phyloP scores from a whole-genome alignment of 306 rosid genomes.

The Sphenostylis stenocarpa region DNA sequence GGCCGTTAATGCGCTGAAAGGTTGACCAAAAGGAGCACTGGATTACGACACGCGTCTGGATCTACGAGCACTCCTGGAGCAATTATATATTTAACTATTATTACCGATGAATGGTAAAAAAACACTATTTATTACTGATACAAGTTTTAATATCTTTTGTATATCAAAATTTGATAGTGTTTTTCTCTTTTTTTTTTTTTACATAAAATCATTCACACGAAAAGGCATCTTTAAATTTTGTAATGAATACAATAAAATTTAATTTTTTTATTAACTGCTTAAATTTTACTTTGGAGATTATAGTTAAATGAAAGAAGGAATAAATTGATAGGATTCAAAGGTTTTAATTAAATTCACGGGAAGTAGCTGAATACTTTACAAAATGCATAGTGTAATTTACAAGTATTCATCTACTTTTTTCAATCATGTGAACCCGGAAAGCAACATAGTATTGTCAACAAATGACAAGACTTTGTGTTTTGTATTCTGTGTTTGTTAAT shows the following conservation, averaged over 20 bases:
- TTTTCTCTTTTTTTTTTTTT: not conserved
- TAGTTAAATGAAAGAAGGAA: not conserved
- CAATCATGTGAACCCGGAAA: not conserved
- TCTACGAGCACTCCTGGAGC: slow-evolving; percentile 42
- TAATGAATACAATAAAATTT: not conserved
- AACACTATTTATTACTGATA: not conserved
- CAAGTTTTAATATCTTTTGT: not conserved
- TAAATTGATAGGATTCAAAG: not conserved
- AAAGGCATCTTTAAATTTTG: not conserved
- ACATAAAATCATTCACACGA: not conserved
- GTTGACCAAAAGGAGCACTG: not conserved
- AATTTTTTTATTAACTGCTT: not conserved
- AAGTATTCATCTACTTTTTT: not conserved
- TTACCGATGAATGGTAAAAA: not conserved
- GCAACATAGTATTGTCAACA: not conserved
- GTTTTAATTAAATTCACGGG: slow-evolving; percentile 35
- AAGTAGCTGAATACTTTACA: slow-evolving; percentile 23
- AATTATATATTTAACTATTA: not conserved
- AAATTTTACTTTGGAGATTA: not conserved
- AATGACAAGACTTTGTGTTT: not conserved
- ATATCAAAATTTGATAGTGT: not conserved
- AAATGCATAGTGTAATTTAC: not conserved
- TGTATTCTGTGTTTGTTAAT: not conserved
- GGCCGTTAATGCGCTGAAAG: slow-evolving; percentile 35
- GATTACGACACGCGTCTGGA: slow-evolving; percentile 45